Percentiles rank a stretch among this genome's conserved stretches.
Evolutionary conservation across 371 early-diverging fungal species (phyloP).

Genomic region (Fennellomyces sp.): DNA sequence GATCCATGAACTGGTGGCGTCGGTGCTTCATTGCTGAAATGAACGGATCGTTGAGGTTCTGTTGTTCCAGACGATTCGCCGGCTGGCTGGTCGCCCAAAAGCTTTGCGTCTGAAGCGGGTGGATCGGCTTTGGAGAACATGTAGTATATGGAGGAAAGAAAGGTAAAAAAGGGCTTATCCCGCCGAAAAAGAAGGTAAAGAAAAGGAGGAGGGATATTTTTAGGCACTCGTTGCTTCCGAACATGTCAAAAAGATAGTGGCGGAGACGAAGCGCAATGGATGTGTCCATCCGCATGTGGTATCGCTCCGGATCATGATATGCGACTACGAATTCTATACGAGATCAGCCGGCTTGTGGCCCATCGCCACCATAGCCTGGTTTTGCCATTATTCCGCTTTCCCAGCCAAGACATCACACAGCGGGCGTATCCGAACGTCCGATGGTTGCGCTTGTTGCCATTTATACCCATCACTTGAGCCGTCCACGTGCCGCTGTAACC

Average conservation of each 20-base stretch:
- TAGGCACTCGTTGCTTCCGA: not conserved
- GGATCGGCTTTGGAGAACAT: not conserved
- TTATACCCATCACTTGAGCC: no score
- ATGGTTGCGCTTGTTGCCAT: not conserved
- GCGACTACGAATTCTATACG: no score
- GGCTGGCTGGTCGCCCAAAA: not conserved
- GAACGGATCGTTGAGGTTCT: not conserved
- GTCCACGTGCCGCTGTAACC: no score
- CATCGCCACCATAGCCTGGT: not conserved
- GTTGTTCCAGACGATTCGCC: no score
- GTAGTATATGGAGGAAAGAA: not conserved
- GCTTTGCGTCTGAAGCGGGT: not conserved
- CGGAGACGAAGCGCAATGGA: no score
- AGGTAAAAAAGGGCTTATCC: not conserved
- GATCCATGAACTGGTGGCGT: not conserved
- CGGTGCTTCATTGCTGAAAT: not conserved
- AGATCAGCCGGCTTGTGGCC: not conserved
- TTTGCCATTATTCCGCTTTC: not conserved
- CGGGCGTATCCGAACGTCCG: slow-evolving; percentile 3
- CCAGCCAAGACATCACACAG: slow-evolving; percentile 4
- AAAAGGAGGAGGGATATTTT: not conserved
- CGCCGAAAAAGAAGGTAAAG: not conserved
- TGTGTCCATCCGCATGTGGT: not conserved
- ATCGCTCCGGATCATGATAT: not conserved
- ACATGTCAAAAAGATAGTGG: no score